phyloP scores from a whole-genome alignment of 1,284 basidiomycete genomes.

The Entoloma clypeatum region DNA sequence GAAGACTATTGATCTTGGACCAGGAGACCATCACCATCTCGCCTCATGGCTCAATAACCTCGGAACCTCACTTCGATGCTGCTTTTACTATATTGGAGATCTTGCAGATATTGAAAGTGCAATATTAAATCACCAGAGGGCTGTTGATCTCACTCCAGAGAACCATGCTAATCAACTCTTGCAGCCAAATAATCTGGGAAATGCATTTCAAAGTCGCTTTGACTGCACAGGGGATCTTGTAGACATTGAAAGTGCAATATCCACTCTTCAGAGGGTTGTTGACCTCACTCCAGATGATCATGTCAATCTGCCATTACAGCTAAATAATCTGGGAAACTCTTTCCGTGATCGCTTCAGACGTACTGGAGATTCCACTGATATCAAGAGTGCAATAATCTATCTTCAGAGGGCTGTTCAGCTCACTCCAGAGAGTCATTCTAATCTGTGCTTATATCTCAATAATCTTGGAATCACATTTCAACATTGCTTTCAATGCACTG shows the following conservation, averaged over 20 bases:
- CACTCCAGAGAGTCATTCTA: conserved; percentile 3
- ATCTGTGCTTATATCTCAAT: no score
- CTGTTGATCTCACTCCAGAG: conserved; percentile 12
- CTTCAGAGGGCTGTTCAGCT: conserved; percentile 4
- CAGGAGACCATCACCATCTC: no score
- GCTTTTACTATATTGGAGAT: conserved; percentile 6
- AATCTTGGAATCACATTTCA: conserved; percentile 10
- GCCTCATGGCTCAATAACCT: no score
- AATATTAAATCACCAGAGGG: conserved; percentile 9
- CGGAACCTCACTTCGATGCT: conserved; percentile 12
- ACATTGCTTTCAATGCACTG: conserved; percentile 7
- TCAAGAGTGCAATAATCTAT: conserved; percentile 9
- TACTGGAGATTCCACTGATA: no score
- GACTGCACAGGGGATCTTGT: conserved; percentile 10
- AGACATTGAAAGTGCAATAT: conserved; percentile 15
- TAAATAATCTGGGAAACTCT: no score
- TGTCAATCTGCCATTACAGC: no score
- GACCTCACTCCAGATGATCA: no score
- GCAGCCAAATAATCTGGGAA: conserved; percentile 15
- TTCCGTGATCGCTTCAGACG: no score
- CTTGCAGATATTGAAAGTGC: conserved; percentile 16
- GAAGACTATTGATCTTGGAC: conserved; percentile 14
- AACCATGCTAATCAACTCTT: conserved; percentile 9
- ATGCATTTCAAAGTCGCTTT: conserved; percentile 12
- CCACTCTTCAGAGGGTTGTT: no score